A percentile compares a stretch with the other conserved stretches of the same genome.
Evolutionary conservation across 306 rosid genomes (phyloP).

Genomic region (Sesbania bispinosa): DNA sequence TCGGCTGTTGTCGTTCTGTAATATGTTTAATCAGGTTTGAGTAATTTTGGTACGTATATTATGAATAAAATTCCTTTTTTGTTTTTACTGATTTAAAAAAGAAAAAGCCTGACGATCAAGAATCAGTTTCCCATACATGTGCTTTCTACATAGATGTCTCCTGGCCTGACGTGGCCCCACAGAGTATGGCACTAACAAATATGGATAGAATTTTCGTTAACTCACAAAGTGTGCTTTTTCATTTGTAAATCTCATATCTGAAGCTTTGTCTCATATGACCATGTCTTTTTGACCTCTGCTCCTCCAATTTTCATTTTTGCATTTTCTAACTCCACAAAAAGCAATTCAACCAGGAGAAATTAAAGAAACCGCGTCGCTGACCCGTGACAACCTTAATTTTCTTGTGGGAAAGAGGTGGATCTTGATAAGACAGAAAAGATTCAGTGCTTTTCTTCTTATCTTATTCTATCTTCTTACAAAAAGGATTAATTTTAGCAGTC

Average conservation of each 20-base stretch:
- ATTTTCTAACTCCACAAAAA: slow-evolving; percentile 14
- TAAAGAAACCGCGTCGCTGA: slow-evolving; percentile 61
- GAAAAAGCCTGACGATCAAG: too few species aligned
- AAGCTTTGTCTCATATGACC: slow-evolving; percentile 30
- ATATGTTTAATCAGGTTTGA: too few species aligned
- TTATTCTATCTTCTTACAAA: too few species aligned
- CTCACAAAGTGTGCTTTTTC: neutral
- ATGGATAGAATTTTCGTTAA: too few species aligned
- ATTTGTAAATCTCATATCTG: slow-evolving; percentile 11
- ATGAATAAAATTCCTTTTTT: too few species aligned
- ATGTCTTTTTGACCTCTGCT: slow-evolving; percentile 31
- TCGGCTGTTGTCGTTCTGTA: too few species aligned
- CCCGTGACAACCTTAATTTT: neutral
- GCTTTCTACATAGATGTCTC: too few species aligned
- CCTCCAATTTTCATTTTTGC: neutral
- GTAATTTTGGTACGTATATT: too few species aligned
- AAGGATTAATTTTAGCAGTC: slow-evolving; percentile 21
- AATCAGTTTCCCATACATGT: too few species aligned
- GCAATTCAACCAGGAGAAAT: slow-evolving; percentile 16
- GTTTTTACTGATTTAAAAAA: too few species aligned
- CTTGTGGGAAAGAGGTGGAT: neutral
- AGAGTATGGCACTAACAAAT: too few species aligned
- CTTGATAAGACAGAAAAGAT: slow-evolving; percentile 14
- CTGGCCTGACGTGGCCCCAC: too few species aligned
- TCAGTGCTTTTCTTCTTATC: slow-evolving; percentile 37